phyloP scores from a whole-genome alignment of 2,329 filamentous ascomycete species.

The Neonectria ditissima region DNA sequence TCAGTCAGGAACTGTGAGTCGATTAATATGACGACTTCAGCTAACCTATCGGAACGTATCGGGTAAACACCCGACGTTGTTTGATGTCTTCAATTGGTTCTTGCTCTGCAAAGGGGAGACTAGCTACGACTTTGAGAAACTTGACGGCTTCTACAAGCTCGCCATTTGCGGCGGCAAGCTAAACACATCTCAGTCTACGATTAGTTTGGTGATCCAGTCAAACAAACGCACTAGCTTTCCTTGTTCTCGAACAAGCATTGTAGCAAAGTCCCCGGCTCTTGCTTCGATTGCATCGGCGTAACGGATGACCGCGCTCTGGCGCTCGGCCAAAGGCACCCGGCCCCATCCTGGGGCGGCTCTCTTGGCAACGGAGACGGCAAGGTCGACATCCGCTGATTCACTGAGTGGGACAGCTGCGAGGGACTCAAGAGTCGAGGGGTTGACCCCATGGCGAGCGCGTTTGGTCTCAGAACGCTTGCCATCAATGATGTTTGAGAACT shows the following conservation, averaged over 20 bases:
- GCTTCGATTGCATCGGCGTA: conserved; percentile 12
- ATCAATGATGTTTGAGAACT: conserved; percentile 60
- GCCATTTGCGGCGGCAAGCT: neutral
- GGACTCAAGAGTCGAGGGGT: conserved; percentile 62
- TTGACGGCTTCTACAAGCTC: conserved; percentile 5
- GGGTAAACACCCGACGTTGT: conserved; percentile 5
- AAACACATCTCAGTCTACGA: neutral
- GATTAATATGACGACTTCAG: neutral
- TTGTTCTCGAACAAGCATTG: conserved; percentile 21
- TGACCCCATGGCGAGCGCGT: conserved; percentile 60
- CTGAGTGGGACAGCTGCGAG: conserved; percentile 64
- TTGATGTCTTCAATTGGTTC: conserved; percentile 10
- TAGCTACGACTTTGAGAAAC: conserved; percentile 8
- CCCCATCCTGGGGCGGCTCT: conserved; percentile 61
- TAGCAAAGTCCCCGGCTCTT: conserved; percentile 31
- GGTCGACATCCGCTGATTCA: conserved; percentile 61
- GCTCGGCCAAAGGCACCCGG: conserved; percentile 48
- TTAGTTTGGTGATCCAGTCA: neutral
- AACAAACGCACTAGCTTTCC: conserved; percentile 19
- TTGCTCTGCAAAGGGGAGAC: conserved; percentile 13
- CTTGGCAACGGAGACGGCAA: conserved; percentile 61
- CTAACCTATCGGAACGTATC: conserved; percentile 21
- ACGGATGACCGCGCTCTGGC: conserved; percentile 41
- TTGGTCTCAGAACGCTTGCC: conserved; percentile 57
- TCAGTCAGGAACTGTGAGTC: neutral